Evolutionary conservation across 805 yeast genomes (phyloP), one percentile per base, ranked within the genome.

Genomic region (Pichia nanzhaoensis): DNA sequence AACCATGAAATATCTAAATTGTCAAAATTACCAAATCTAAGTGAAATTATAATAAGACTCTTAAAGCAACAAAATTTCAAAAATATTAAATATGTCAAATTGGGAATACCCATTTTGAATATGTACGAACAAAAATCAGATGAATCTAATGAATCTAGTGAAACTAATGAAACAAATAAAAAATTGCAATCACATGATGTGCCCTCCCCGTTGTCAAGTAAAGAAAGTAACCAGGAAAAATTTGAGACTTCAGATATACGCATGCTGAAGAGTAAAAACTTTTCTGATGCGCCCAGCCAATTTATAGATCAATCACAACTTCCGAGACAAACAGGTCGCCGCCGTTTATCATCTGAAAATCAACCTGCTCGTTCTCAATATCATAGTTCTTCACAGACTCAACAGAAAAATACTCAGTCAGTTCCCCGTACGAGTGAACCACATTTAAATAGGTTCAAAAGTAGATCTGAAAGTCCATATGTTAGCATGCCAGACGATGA

Each of bases 1-100:
- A 45, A 45, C 21, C 5, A 8, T 33, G 14, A 31, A 41, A 19
- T 46, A n/a, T 37, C 48, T 2, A 37, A 46, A 42, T 31, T 41
- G 4, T 37, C 45, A 20, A 37, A 37, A 19, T 21, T 41, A 9
- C 37, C 37, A 19, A 16, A 38, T 30, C 5, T 46, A 19, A 33
- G 45, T 16, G 31, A 41, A 13, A 18, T 41, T 7, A 21, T 45
- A 8, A 22, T 45, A 3, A 31, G 24, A 3, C 2, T 10, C 18
- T 33, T 45, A 7, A 41, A 37, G 10, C 10, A 24, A 17, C 32
- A 37, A 17, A 17, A 24, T 28, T 46, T 40, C 14, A 24, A 39
- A 33, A 39, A 46, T 20, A 39, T 42, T 3, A 43, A 42, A 17
- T 46, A 17, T 24, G 31, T 42, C 28, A 42, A 38, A 24, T 17